Conservation (phyloP, 345 rosid species). For the Trapa bicornis region DNA sequence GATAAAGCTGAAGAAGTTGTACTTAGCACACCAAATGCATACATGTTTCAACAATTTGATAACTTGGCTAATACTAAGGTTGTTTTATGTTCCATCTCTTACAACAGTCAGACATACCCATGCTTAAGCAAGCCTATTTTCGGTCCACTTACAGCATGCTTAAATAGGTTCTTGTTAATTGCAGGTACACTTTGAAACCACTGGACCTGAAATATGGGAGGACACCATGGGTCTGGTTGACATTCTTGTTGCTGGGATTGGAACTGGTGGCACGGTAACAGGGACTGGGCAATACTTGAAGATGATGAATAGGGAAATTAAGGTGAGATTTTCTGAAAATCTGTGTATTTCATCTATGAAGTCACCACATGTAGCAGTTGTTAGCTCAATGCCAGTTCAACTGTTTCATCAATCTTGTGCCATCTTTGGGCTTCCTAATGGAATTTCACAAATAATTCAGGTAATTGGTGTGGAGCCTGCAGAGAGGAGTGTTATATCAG, state of each 20-base stretch:
- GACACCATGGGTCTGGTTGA: slow-evolving; percentile 70
- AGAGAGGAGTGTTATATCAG: slow-evolving; percentile 78
- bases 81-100: slow-evolving; percentile 1
- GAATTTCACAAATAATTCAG: slow-evolving; percentile 17
- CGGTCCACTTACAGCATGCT: not conserved
- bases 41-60: slow-evolving; percentile 76
- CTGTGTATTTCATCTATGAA: not conserved
- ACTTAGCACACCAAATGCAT: slow-evolving; percentile 49
- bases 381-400: not conserved
- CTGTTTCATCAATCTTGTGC: not conserved
- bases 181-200: slow-evolving; percentile 83
- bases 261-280: slow-evolving; percentile 84
- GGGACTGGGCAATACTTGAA: slow-evolving; percentile 82
- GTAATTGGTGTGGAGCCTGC: slow-evolving; percentile 95
- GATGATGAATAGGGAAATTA: slow-evolving; percentile 55
- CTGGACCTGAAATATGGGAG: slow-evolving; percentile 95
- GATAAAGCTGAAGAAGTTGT: slow-evolving; percentile 79
- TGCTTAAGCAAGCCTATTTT: not conserved
- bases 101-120: not conserved
- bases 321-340: slow-evolving; percentile 24
- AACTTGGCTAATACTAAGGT: slow-evolving; percentile 70
- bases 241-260: slow-evolving; percentile 74
- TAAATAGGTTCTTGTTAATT: slow-evolving; percentile 10
- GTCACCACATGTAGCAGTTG: not conserved
- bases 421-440: not conserved